Percentiles rank a stretch among this genome's conserved stretches.
Evolutionary conservation across 345 rosid genomes (phyloP).

Genomic region (Dimocarpus longan): DNA sequence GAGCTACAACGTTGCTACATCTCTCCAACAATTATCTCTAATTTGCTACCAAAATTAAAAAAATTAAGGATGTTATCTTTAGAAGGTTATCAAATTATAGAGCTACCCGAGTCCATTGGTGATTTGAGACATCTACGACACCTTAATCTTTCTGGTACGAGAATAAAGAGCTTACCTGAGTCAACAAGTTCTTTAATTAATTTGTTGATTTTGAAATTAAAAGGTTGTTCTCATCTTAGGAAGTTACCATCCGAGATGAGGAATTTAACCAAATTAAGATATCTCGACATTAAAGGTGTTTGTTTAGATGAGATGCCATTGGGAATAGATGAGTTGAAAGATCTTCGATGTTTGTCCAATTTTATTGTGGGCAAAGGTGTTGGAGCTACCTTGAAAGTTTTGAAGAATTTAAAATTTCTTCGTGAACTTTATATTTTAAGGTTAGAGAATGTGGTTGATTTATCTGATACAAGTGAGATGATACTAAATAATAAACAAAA

Average conservation of each 20-base stretch:
- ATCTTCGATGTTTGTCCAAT: neutral
- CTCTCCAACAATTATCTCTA: no score
- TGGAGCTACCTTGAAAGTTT: neutral
- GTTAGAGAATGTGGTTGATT: neutral
- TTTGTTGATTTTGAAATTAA: neutral
- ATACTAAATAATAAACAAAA: neutral
- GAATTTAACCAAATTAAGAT: no score
- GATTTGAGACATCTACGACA: no score
- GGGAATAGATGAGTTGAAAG: no score
- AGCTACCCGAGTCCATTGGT: no score
- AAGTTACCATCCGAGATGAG: no score
- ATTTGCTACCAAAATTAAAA: no score
- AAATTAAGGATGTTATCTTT: neutral
- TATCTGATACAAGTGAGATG: neutral
- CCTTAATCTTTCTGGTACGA: neutral
- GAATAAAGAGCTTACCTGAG: neutral
- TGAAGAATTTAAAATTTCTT: neutral
- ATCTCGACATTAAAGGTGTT: no score
- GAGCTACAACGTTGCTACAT: no score
- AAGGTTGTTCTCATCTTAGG: no score
- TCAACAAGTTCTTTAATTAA: neutral
- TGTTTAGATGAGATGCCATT: no score
- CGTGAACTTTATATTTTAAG: neutral
- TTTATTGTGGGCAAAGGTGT: neutral
- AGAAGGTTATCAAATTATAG: neutral